phyloP scores from a whole-genome alignment of 2,329 filamentous ascomycete genomes.

The Sporothrix dimorphospora region DNA sequence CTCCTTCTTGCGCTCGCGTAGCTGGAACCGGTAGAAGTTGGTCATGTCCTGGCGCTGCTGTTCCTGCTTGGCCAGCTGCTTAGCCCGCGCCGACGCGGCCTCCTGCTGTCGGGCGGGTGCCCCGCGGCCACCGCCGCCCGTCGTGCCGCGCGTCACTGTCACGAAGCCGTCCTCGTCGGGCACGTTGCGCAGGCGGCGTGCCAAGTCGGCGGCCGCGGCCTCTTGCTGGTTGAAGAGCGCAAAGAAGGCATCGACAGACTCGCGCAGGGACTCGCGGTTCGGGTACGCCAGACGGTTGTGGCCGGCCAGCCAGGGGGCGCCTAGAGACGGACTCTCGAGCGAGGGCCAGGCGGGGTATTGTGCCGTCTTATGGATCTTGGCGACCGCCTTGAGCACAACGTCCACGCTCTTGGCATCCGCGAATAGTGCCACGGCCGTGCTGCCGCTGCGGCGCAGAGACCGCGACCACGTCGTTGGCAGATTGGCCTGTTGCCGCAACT shows the following conservation, averaged over 20 bases:
- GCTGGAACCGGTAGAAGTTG: constrained; percentile 85
- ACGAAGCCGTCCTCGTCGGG: constrained; percentile 96
- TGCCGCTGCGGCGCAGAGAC: constrained; percentile 70
- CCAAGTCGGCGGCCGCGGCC: constrained; percentile 64
- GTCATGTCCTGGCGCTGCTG: constrained; percentile 62
- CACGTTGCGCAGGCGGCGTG: constrained; percentile 69
- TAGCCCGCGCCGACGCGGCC: constrained; percentile 61
- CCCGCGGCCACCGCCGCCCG: constrained; percentile 63
- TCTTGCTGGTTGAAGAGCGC: constrained; percentile 74
- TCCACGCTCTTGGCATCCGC: constrained; percentile 81
- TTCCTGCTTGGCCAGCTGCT: constrained; percentile 66
- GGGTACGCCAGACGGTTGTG: constrained; percentile 77
- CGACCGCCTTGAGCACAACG: constrained; percentile 73
- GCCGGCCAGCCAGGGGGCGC: constrained; percentile 59
- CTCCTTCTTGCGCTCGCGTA: constrained; percentile 76
- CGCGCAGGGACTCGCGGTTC: constrained; percentile 66
- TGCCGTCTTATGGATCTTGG: constrained; percentile 63
- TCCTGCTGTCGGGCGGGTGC: constrained; percentile 77
- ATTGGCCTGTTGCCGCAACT: constrained; percentile 16
- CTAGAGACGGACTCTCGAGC: constrained; percentile 47
- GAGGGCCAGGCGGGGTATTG: constrained; percentile 23
- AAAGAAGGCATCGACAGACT: constrained; percentile 83
- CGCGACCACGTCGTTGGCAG: constrained; percentile 76
- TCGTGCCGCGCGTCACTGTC: constrained; percentile 83
- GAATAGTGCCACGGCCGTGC: constrained; percentile 79